Base-by-base conservation (phyloP, 2,329 filamentous ascomycete genomes). In the Verticillium albo-atrum region DNA sequence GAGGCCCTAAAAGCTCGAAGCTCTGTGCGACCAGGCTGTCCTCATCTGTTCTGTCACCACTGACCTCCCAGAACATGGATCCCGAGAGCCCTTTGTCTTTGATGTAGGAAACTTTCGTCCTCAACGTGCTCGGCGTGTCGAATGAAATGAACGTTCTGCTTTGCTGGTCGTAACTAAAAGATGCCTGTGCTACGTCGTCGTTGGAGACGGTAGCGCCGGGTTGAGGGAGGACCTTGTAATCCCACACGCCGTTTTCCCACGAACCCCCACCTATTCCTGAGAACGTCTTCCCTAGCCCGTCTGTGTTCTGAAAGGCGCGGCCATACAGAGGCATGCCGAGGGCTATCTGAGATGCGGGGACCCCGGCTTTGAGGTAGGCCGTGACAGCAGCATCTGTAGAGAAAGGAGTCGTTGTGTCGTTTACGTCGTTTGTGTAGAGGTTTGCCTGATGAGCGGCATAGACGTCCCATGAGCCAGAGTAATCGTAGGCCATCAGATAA, bases 61-160 rank as follows among this genome's bases (percentile, higher is more conserved):
- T 94, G 67, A 86, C 91, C 77, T 97, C 93, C 92, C 92, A 97
- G 91, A 92, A 98, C 93, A 97, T 97, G 17, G 84, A 91, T n/a
- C 94, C 94, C 1, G 92, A 93, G 0, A 97, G 81, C 0, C 84
- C 79, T 52, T 82, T 77, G 25, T 83, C 71, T 68, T 80, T 83
- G 69, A 97, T 84, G 71, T 87, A 97, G 14, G 83, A 76, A 1
- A 87, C 86, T 79, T 97, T 98, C 64, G 76, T 71, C 64, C 79
- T 77, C 3, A 86, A 88, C 71, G 92, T 85, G 3, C 79, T 75
- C 1, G 86, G 82, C 1, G 85, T 94, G 70, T 92, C 90, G 70
- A 96, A 98, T 50, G 84, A 89, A 56, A 98, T 83, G 79, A 98
- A 83, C 60, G 83, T 86, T 60, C 82, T 81, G 28, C 79, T 80